Evolutionary conservation across 75 land plant species (phyloP).

Genomic region (Cunninghamia lanceolata): DNA sequence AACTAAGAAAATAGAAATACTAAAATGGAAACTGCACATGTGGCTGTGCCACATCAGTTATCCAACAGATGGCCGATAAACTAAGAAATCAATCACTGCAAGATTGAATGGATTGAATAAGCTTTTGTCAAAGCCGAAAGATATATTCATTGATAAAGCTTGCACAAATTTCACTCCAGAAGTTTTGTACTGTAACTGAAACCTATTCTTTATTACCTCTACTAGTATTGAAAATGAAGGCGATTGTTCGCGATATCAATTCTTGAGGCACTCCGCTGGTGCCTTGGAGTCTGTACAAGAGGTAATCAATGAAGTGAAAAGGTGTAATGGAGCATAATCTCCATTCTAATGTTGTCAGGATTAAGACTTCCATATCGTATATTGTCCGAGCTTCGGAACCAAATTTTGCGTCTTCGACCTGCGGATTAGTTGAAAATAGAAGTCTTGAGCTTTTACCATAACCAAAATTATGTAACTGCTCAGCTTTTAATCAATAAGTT

Average conservation of each 20-base stretch:
- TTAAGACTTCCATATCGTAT: slow-evolving; percentile 68
- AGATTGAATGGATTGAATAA: not conserved
- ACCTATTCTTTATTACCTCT: slow-evolving; percentile 35
- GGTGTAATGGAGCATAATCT: slow-evolving; percentile 60
- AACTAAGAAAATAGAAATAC: too few relatives aligned
- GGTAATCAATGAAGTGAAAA: slow-evolving; percentile 45
- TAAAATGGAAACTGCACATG: too few relatives aligned
- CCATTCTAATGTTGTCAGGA: slow-evolving; percentile 59
- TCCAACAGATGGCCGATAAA: slow-evolving; percentile 46
- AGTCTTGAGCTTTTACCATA: too few relatives aligned
- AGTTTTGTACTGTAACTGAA: not conserved
- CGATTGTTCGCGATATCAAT: slow-evolving; percentile 35
- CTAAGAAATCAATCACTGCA: slow-evolving; percentile 40
- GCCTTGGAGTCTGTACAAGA: slow-evolving; percentile 26
- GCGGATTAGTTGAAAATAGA: not conserved
- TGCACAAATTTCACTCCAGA: not conserved
- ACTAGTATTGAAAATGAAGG: slow-evolving; percentile 40
- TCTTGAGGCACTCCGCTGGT: slow-evolving; percentile 12
- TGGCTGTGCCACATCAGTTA: too few relatives aligned
- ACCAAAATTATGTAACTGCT: not conserved
- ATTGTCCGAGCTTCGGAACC: slow-evolving; percentile 48
- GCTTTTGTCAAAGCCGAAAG: not conserved
- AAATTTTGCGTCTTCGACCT: slow-evolving; percentile 22
- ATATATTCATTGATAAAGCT: not conserved
- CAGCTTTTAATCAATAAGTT: not conserved